These are phyloP conservation scores for Tuber indicum DNA, from an alignment of 495 filamentous ascomycete species.

Conservation along the genomic window DNA sequence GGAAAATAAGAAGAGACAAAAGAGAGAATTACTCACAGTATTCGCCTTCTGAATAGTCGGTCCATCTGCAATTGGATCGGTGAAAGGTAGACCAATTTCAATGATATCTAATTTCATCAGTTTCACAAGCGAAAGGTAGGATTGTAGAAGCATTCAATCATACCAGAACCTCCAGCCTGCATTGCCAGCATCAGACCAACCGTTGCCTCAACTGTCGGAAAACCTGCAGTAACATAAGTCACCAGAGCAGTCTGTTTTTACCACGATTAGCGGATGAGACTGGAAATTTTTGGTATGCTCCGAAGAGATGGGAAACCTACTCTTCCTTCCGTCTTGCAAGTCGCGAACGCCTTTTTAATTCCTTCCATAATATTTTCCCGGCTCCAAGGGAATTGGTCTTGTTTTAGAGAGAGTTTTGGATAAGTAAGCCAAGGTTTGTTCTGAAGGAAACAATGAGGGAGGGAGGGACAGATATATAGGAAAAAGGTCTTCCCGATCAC, in stretches of 20 bases:
- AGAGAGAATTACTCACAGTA: constrained; percentile 48
- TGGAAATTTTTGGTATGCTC: constrained; percentile 24
- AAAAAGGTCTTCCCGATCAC: too few relatives aligned
- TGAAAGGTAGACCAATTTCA: constrained; percentile 88
- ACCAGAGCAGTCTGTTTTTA: constrained; percentile 64
- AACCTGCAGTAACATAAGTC: constrained; percentile 94
- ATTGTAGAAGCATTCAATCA: constrained; percentile 15
- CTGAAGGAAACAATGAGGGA: not conserved
- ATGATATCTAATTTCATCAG: constrained; percentile 56
- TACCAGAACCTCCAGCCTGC: constrained; percentile 90
- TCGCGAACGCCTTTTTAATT: constrained; percentile 78
- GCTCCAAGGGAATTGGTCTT: constrained; percentile 2
- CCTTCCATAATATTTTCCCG: constrained; percentile 51
- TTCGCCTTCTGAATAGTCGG: constrained; percentile 91
- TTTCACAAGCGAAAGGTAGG: not conserved
- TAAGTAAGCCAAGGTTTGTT: not conserved
- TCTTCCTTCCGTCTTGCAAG: constrained; percentile 69
- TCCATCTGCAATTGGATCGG: constrained; percentile 93
- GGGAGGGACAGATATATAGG: not conserved
- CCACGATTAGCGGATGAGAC: constrained; percentile 22
- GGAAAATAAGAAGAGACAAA: not conserved
- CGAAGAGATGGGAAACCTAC: constrained; percentile 45
- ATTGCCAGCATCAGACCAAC: constrained; percentile 77
- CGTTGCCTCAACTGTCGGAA: constrained; percentile 70
- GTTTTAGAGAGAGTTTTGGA: not conserved